Evolutionary conservation across 2,329 filamentous ascomycete genomes (phyloP), one percentile per base, ranked within the genome.

Genomic region (Capronia epimyces): DNA sequence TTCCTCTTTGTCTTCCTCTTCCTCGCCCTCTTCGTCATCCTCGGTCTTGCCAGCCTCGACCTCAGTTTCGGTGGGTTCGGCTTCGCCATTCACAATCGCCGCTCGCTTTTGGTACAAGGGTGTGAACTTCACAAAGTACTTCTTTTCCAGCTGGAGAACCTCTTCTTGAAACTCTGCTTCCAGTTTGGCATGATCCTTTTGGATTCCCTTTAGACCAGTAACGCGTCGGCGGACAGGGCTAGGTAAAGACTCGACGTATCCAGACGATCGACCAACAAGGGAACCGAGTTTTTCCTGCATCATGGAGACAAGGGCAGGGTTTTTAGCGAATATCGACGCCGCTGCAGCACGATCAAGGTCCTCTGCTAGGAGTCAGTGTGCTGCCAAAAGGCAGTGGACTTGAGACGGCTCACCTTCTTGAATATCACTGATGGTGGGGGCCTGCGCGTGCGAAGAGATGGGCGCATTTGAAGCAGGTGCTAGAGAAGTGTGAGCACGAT

Each of bases 101-200:
- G 90, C 82, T 71, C 93, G 90, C 79, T 93, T 93, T 79, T 96
- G 77, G 75, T 98, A 98, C 43, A 98, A 82, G 55, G 93, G 93
- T 48, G 89, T 95, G 75, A 96, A 98, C 75, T 97, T 97, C 74
- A 87, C 88, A 65, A 97, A 97, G 75, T 95, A 98, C 76, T 96
- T 96, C 82, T 98, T 98, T 80, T 98, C 93, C 22, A 98, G 82
- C 72, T 96, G 85, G 52, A 98, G 81, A 56, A 98, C 90, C 75
- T 97, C 94, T 72, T 97, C 90, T 71, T 98, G 94, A 73, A 98
- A 97, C 73, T 96, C 86, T 47, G 89, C 88, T 78, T 98, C 94
- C 64, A 98, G 84, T 76, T 97, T 96, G 56, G 91, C 88, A 76
- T 98, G 93, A 65, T 97, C 90, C 75, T 96, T 96, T 75, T 98